Evolutionary conservation across 805 yeast genomes (phyloP).

Genomic region (Kregervanrija fluxuum): DNA sequence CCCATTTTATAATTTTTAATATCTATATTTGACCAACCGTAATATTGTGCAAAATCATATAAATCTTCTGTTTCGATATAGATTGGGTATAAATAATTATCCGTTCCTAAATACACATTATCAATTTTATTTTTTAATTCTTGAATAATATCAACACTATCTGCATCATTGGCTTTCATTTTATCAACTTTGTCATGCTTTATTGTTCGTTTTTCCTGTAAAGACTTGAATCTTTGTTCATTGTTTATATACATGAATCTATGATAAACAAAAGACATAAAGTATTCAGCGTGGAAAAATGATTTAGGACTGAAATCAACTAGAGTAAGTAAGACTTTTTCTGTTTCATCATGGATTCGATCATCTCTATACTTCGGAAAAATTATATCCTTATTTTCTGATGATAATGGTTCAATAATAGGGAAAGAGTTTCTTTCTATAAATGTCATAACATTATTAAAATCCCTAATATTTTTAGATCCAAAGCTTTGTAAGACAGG

Average conservation of each 20-base stretch:
- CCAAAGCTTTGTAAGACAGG: conserved; percentile 53
- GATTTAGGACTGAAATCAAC: conserved; percentile 33
- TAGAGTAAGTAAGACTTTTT: conserved; percentile 42
- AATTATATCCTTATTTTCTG: conserved; percentile 27
- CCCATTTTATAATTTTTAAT: conserved; percentile 36
- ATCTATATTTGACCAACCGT: conserved; percentile 32
- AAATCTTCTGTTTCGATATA: conserved; percentile 42
- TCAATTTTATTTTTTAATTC: conserved; percentile 48
- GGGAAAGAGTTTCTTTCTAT: conserved; percentile 44
- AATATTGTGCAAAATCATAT: conserved; percentile 11
- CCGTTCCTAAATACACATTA: conserved; percentile 25
- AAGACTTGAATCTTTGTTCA: conserved; percentile 29
- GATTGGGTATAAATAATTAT: conserved; percentile 33
- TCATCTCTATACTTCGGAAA: conserved; percentile 27
- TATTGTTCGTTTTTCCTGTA: conserved; percentile 22
- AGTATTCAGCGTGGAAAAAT: conserved; percentile 15
- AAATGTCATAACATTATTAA: conserved; percentile 41
- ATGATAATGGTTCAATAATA: conserved; percentile 43
- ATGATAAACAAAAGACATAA: conserved; percentile 38
- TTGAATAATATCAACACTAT: conserved; percentile 35
- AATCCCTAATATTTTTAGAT: conserved; percentile 54
- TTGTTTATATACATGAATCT: conserved; percentile 34
- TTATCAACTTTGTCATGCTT: conserved; percentile 39
- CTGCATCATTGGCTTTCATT: conserved; percentile 38
- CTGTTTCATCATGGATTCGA: conserved; percentile 26